Conservation (phyloP, 2,329 filamentous ascomycete genomes). For the Neonectria faginata region DNA sequence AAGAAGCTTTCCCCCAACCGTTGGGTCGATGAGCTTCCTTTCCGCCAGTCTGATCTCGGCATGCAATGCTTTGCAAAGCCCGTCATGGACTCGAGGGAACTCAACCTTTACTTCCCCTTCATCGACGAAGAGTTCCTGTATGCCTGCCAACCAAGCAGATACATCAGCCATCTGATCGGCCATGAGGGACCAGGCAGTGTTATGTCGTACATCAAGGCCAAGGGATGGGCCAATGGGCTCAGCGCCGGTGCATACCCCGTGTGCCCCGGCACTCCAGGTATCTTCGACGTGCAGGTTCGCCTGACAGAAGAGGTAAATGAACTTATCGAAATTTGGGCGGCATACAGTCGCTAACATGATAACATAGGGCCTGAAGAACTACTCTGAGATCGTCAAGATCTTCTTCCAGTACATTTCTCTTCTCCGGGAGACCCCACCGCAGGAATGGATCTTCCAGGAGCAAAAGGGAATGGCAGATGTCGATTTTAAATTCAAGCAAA, state of each 20-base stretch:
- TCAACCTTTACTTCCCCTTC: constrained; percentile 87
- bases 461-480: constrained; percentile 91
- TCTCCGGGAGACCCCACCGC: constrained; percentile 81
- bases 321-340: neutral
- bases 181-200: constrained; percentile 95
- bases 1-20: constrained; percentile 76
- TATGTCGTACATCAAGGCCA: constrained; percentile 87
- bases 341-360: constrained; percentile 29
- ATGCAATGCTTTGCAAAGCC: constrained; percentile 89
- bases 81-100: constrained; percentile 85
- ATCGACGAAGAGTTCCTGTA: constrained; percentile 84
- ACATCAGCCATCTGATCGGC: constrained; percentile 89
- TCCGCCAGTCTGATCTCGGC: constrained; percentile 61
- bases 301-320: constrained; percentile 79
- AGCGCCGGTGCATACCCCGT: constrained; percentile 81
- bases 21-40: constrained; percentile 65
- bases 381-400: constrained; percentile 83
- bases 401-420: constrained; percentile 94
- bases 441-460: constrained; percentile 95
- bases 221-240: constrained; percentile 88
- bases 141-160: constrained; percentile 84
- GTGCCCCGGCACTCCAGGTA: constrained; percentile 80
- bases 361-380: constrained; percentile 75
- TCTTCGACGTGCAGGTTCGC: constrained; percentile 83
- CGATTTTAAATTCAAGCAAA: constrained; percentile 95